phyloP scores from a whole-genome alignment of 352 stramenopile species.

The Phytophthora tubulina region DNA sequence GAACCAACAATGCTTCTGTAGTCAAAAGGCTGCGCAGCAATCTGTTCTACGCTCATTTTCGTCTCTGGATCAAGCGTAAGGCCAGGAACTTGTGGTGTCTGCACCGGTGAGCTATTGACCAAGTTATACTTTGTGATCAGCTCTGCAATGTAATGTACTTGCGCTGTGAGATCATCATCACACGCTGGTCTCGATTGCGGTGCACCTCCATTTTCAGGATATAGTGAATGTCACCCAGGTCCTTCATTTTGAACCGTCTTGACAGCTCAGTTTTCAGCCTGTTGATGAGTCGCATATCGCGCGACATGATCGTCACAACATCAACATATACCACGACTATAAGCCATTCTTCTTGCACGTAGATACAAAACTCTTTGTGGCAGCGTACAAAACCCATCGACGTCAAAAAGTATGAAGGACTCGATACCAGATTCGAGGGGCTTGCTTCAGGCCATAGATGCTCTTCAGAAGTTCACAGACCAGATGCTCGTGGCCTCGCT shows the following conservation, averaged over 20 bases:
- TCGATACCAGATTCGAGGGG: constrained; percentile 41
- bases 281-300: too few relatives aligned
- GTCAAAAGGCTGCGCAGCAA: too few relatives aligned
- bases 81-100: constrained; percentile 12
- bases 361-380: constrained; percentile 44
- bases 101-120: constrained; percentile 1
- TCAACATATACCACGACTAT: too few relatives aligned
- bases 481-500: too few relatives aligned
- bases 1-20: too few relatives aligned
- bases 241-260: constrained; percentile 44
- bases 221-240: constrained; percentile 41
- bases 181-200: constrained; percentile 1
- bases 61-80: constrained; percentile 26
- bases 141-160: neutral
- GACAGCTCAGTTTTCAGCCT: constrained; percentile 14
- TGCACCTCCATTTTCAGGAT: constrained; percentile 29
- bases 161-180: neutral
- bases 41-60: constrained; percentile 15
- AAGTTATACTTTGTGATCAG: neutral
- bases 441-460: constrained; percentile 15
- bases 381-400: constrained; percentile 33
- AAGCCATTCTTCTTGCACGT: constrained; percentile 25
- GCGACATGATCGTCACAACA: too few relatives aligned
- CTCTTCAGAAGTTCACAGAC: too few relatives aligned
- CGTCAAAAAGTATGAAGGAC: constrained; percentile 27